phyloP scores from a whole-genome alignment of 192 early-diverging fungal genomes.

The Cetraspora pellucida region DNA sequence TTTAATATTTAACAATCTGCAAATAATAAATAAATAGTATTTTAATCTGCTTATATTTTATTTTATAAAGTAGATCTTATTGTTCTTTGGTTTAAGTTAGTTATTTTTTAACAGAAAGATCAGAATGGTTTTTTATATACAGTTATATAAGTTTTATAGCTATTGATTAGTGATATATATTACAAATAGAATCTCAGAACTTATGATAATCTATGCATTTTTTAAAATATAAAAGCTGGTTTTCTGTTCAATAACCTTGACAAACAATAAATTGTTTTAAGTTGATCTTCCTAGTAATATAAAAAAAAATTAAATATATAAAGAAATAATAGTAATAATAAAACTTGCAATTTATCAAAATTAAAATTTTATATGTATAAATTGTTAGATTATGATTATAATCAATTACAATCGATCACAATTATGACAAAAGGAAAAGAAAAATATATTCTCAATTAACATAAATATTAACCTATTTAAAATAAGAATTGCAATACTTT shows the following conservation, averaged over 20 bases:
- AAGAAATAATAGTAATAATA: no score
- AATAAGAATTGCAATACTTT: no score
- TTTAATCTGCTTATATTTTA: constrained; percentile 21
- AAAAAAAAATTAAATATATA: not conserved
- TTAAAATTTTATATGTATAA: no score
- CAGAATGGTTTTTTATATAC: not conserved
- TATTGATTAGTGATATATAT: not conserved
- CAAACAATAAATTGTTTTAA: not conserved
- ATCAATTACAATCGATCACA: no score
- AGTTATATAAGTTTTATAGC: not conserved
- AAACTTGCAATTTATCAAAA: no score
- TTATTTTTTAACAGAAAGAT: not conserved
- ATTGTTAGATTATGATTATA: no score
- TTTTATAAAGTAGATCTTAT: constrained; percentile 17
- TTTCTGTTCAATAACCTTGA: not conserved
- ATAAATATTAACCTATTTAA: not conserved
- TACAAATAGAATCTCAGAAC: not conserved
- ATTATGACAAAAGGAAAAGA: no score
- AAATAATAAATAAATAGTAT: no score
- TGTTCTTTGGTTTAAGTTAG: not conserved
- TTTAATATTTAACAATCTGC: no score
- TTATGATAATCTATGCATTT: not conserved
- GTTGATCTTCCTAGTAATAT: not conserved
- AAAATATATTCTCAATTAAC: not conserved
- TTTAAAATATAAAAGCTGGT: not conserved